Evolutionary conservation across 257 asterid genomes (phyloP).

Genomic region (Anisodus tanguticus): DNA sequence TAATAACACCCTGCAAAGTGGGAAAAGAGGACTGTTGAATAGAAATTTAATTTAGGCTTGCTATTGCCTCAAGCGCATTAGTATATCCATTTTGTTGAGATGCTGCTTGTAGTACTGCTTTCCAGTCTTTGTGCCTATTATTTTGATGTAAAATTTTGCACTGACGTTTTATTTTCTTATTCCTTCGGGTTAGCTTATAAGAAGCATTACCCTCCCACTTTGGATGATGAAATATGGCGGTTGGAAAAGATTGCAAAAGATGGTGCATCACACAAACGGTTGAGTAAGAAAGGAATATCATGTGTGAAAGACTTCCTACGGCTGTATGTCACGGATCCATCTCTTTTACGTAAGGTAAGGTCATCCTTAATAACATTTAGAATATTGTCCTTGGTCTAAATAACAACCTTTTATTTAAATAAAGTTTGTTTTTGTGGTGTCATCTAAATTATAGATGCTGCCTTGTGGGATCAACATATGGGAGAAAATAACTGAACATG

Average conservation of each 20-base stretch:
- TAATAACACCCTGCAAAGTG: not conserved
- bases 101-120: not conserved
- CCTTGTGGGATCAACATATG: slow-evolving; percentile 54
- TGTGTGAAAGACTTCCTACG: slow-evolving; percentile 68
- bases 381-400: not conserved
- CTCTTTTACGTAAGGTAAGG: slow-evolving; percentile 63
- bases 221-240: slow-evolving; percentile 80
- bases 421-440: slow-evolving; percentile 2
- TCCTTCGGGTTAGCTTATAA: slow-evolving; percentile 57
- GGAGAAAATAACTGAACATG: slow-evolving; percentile 68
- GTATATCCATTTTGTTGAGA: not conserved
- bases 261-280: slow-evolving; percentile 59
- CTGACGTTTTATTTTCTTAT: slow-evolving; percentile 31
- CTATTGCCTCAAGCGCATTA: slow-evolving; percentile 11
- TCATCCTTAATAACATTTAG: slow-evolving; percentile 30
- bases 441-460: slow-evolving; percentile 60
- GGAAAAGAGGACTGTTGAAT: not conserved
- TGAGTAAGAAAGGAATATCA: slow-evolving; percentile 42
- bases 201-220: slow-evolving; percentile 74
- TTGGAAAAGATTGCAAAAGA: slow-evolving; percentile 79
- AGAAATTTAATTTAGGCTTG: not conserved
- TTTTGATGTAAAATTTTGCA: slow-evolving; percentile 8
- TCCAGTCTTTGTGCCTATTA: not conserved
- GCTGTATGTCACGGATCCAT: slow-evolving; percentile 46
- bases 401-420: not conserved